Evolutionary conservation across 495 filamentous ascomycete genomes (phyloP), one percentile per base, ranked within the genome.

Genomic region (Staphylotrichum tortipilum): DNA sequence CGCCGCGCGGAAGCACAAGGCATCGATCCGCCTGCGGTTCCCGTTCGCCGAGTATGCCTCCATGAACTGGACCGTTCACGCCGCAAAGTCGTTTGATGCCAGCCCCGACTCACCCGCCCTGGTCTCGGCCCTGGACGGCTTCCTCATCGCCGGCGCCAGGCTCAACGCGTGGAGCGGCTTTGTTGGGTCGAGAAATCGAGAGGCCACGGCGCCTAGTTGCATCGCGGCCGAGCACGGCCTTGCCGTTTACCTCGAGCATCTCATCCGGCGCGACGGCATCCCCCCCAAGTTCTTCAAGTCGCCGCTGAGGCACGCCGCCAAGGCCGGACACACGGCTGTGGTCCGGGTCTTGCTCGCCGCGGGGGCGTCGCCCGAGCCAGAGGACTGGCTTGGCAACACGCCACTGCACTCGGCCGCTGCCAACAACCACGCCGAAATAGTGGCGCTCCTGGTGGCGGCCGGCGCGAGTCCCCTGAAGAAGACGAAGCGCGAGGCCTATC

Each of bases 341-440:
- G 42, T 55, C 28, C 41, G 30, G 36, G 9, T 36, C 9, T 30
- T 55, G 29, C 17, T 55, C 19, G 41, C 36, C 12, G 47, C 36
- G 24, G 62, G 57, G 7, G 51, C 57, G 19, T 37, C 57, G 34
- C 51, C 54, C 0, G 33, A 65, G 24, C 3, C 38, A 21, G 51
- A 52, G 2, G 19, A 57, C 23, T 44, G 23, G 15, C 21, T 39
- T 64, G 58, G 3, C 40, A 28, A 49, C 8, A 62, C 31, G 28
- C 65, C 62, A 19, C 38, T 68, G 17, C 59, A 66, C 44, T 14
- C 31, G 19, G 61, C 63, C 29, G 59, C 60, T n/a, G 38, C 3
- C 0, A 18, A 30, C 28, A 53, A 57, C 15, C 45, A 55, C 17
- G 47, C 43, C 17, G 33, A 31, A 1, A 54, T 63, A 30, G 55